Evolutionary conservation across 164 flowering plant genomes (phyloP).

Genomic region (Berberis vulgaris): DNA sequence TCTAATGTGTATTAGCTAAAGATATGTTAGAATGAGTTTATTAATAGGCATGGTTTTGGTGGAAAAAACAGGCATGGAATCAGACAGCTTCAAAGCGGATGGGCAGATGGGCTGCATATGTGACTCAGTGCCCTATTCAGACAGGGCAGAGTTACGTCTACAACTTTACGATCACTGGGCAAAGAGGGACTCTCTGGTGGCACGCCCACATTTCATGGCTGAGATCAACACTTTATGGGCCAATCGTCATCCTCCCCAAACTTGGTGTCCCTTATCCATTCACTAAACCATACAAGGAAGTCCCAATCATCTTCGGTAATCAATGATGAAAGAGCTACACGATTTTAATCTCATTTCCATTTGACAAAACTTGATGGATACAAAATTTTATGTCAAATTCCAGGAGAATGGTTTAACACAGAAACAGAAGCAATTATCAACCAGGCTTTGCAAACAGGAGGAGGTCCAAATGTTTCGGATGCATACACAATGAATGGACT

Average conservation of each 20-base stretch:
- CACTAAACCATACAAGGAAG: constrained; percentile 26
- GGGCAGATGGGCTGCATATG: constrained; percentile 18
- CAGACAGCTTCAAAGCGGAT: constrained; percentile 14
- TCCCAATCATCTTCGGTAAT: constrained; percentile 22
- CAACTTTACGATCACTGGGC: constrained; percentile 22
- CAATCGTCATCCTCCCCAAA: constrained; percentile 14
- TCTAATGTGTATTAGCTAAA: no score
- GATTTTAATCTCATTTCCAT: neutral
- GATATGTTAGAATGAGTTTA: no score
- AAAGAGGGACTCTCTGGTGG: constrained; percentile 24
- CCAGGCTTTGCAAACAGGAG: constrained; percentile 37
- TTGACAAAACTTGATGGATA: no score
- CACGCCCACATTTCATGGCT: constrained; percentile 16
- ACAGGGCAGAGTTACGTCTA: constrained; percentile 18
- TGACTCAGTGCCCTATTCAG: constrained; percentile 25
- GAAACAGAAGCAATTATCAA: constrained; percentile 38
- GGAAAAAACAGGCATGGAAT: constrained; percentile 12
- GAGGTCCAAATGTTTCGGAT: constrained; percentile 40
- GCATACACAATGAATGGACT: constrained; percentile 21
- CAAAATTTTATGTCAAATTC: neutral
- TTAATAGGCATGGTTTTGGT: no score
- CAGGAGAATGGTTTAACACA: constrained; percentile 41
- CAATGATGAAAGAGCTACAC: neutral
- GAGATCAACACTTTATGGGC: constrained; percentile 12
- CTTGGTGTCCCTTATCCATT: constrained; percentile 19